Base-by-base conservation (phyloP, 2,329 filamentous ascomycete genomes). In the Diplocarpon rosae region DNA sequence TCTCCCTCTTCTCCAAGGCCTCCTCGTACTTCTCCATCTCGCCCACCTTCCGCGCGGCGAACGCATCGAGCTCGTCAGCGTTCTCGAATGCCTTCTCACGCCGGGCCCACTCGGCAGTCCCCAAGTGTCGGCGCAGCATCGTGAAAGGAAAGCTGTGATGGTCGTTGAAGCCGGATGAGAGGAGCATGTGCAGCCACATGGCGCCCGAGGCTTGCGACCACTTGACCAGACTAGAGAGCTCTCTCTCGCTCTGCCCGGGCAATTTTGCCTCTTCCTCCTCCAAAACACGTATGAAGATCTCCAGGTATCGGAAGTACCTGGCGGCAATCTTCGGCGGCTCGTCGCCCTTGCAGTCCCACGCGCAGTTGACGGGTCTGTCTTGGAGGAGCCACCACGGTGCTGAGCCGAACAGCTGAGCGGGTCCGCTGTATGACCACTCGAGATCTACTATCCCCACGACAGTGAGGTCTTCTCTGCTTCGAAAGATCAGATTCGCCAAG, bases 341-440 rank as follows among this genome's bases (percentile, higher is more conserved):
- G 33, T 31, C 45, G 17, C 5, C 13, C 13, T 35, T 4, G 15
- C 13, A 14, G 14, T 35, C 33, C 33, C n/a, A 35, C 20, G 4
- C 20, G 20, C 4, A 24, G 6, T 35, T 35, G 33, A 14, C 15
- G 13, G 15, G n/a, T 35, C 15, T 13, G 15, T 35, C 33, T 35
- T 35, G 33, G 13, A 49, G 43, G 46, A 65, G 59, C 62, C 57
- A 66, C 59, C 55, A 64, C 9, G 59, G 63, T 34, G 59, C 34
- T 8, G 34, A 63, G 46, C 52, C 59, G 54, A 64, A 60, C n/a
- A 66, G 49, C 50, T 65, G 61, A 27, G 60, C 57, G 1, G 63
- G 62, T 38, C 62, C 59, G 11, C 59, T 55, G 41, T 65, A 66
- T 31, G 60, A 59, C 62, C 60, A 65, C 42, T 65, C 62, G 9